phyloP scores from a whole-genome alignment of 2,329 filamentous ascomycete genomes.

The Paecilomyces fulvus region DNA sequence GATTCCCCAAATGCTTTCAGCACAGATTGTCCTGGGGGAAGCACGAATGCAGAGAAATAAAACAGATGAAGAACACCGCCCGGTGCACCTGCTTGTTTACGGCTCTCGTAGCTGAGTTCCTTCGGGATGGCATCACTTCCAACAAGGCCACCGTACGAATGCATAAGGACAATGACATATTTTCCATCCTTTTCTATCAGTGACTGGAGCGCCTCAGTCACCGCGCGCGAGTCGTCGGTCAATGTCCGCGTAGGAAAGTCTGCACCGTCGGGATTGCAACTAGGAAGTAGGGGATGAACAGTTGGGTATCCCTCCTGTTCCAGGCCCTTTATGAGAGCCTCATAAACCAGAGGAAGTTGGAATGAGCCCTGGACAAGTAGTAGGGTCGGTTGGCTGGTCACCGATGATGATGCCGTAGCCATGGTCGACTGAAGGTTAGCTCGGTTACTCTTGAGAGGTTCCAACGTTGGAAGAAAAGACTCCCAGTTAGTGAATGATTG shows the following conservation, averaged over 20 bases:
- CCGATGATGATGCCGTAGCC: neutral
- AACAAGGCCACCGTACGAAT: constrained; percentile 17
- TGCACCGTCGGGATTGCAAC: constrained; percentile 2
- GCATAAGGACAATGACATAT: constrained; percentile 14
- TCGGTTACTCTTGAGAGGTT: neutral
- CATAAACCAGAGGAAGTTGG: constrained; percentile 4
- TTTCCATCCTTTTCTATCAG: constrained; percentile 8
- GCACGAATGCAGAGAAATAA: constrained; percentile 12
- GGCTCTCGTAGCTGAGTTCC: constrained; percentile 7
- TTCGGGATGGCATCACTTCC: constrained; percentile 12
- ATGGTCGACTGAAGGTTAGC: neutral
- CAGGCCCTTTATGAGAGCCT: constrained; percentile 1
- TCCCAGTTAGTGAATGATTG: neutral
- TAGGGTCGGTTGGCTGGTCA: constrained; percentile 3
- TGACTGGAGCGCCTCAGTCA: constrained; percentile 8
- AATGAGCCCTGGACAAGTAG: constrained; percentile 6
- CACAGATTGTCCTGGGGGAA: constrained; percentile 12
- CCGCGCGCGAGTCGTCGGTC: constrained; percentile 4
- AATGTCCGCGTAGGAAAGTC: constrained; percentile 5
- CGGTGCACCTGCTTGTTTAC: constrained; percentile 3
- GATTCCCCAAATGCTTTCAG: constrained; percentile 3
- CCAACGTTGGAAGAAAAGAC: neutral
- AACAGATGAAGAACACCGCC: constrained; percentile 13
- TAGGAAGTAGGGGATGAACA: constrained; percentile 5
- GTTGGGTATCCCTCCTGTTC: constrained; percentile 3